Evolutionary conservation across 805 yeast genomes (phyloP).

Genomic region (Cyberlindnera xishuangbannaensis): DNA sequence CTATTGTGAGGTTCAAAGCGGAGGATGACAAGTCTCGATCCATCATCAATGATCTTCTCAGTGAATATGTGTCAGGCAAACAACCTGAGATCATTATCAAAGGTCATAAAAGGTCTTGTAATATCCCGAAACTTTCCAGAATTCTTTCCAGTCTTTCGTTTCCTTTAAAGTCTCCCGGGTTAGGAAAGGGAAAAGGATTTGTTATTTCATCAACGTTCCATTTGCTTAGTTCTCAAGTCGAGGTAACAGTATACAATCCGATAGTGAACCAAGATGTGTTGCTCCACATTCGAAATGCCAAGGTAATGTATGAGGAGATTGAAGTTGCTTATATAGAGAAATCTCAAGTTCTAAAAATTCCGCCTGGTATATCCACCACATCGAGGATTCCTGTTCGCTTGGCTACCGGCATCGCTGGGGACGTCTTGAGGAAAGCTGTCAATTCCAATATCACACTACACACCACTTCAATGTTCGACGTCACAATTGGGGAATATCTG

Average conservation of each 20-base stretch:
- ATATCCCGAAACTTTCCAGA: slow-evolving; percentile 22
- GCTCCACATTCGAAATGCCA: slow-evolving; percentile 39
- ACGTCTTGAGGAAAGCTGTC: slow-evolving; percentile 42
- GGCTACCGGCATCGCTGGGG: slow-evolving; percentile 39
- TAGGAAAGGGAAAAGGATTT: slow-evolving; percentile 31
- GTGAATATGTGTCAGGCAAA: slow-evolving; percentile 35
- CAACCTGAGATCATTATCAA: slow-evolving; percentile 26
- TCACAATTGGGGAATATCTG: slow-evolving; percentile 34
- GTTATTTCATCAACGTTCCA: slow-evolving; percentile 48
- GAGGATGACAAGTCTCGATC: slow-evolving; percentile 15
- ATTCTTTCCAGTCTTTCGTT: slow-evolving; percentile 23
- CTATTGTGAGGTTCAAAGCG: slow-evolving; percentile 16
- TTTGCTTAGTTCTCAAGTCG: slow-evolving; percentile 47
- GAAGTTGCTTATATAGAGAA: slow-evolving; percentile 40
- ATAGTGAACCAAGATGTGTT: slow-evolving; percentile 38
- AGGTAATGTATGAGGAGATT: slow-evolving; percentile 42
- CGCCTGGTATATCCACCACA: slow-evolving; percentile 48
- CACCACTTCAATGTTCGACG: slow-evolving; percentile 37
- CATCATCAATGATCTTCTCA: slow-evolving; percentile 30
- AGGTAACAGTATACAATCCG: slow-evolving; percentile 51
- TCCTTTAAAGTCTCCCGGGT: slow-evolving; percentile 26
- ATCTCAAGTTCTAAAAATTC: slow-evolving; percentile 36
- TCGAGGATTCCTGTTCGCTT: slow-evolving; percentile 45
- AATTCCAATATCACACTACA: slow-evolving; percentile 45
- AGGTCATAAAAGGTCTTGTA: slow-evolving; percentile 25